A percentile compares a stretch with the other conserved stretches of the same genome.
Evolutionary conservation across 306 rosid genomes (phyloP).

Genomic region (Luffa acutangula): DNA sequence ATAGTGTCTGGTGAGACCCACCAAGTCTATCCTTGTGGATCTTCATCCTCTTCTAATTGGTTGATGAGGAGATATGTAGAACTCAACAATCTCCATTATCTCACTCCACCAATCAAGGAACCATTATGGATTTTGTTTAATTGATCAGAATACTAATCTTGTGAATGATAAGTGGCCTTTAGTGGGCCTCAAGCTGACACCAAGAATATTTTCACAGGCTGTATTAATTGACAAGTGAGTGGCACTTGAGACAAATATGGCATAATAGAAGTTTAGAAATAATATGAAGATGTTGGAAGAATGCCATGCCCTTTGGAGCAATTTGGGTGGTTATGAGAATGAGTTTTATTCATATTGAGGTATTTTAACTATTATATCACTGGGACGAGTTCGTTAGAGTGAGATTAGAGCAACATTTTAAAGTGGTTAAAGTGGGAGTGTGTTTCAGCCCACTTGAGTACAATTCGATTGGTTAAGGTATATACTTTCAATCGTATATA

Average conservation of each 20-base stretch:
- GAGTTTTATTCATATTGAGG: no score
- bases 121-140: neutral
- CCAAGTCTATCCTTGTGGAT: constrained; percentile 12
- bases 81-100: constrained; percentile 3
- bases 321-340: neutral
- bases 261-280: neutral
- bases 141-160: neutral
- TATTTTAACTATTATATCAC: neutral
- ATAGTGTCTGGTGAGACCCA: constrained; percentile 15
- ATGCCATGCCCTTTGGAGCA: neutral
- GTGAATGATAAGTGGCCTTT: neutral
- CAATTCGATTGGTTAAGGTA: no score
- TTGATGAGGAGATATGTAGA: neutral
- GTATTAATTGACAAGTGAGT: neutral
- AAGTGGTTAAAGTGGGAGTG: no score
- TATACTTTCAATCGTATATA: no score
- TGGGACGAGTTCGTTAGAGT: no score
- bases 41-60: constrained; percentile 8
- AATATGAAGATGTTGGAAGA: neutral
- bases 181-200: neutral
- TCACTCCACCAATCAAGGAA: neutral
- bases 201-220: neutral
- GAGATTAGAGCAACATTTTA: no score
- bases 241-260: neutral
- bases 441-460: no score